These are phyloP conservation scores for Syzygium jambos DNA, from an alignment of 345 rosid genomes.

Conservation along the genomic window DNA sequence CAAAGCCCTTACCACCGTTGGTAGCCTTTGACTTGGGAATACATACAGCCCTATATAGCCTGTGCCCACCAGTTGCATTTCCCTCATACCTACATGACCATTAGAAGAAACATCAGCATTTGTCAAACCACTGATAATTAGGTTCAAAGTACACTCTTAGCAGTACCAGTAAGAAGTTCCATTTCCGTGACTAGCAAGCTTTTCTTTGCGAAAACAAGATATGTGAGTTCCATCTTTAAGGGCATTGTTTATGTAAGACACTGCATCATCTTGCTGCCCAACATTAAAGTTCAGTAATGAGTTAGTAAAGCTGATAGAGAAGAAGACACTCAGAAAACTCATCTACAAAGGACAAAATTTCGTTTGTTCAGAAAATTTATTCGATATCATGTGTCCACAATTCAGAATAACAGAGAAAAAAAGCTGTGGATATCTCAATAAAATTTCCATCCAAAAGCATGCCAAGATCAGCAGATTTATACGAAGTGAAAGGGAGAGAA, in stretches of 20 bases:
- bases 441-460: background rate
- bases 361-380: background rate
- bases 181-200: slow-evolving; percentile 56
- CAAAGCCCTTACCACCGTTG: slow-evolving; percentile 21
- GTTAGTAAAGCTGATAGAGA: background rate
- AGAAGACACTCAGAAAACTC: background rate
- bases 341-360: background rate
- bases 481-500: background rate
- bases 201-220: slow-evolving; percentile 53
- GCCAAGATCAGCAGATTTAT: background rate
- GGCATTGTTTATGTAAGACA: slow-evolving; percentile 38
- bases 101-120: background rate
- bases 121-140: slow-evolving; percentile 1
- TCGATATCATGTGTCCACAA: background rate
- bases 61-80: slow-evolving; percentile 50
- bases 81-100: slow-evolving; percentile 59
- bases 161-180: slow-evolving; percentile 56
- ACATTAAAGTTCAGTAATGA: background rate
- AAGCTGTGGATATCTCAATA: background rate
- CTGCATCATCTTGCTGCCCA: slow-evolving; percentile 65
- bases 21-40: slow-evolving; percentile 20
- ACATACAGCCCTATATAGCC: slow-evolving; percentile 60
- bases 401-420: background rate
- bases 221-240: slow-evolving; percentile 35
- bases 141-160: background rate